Percentiles rank a stretch among this genome's conserved stretches.
Conservation (phyloP, 345 rosid genomes). For the Syzygium grande region DNA sequence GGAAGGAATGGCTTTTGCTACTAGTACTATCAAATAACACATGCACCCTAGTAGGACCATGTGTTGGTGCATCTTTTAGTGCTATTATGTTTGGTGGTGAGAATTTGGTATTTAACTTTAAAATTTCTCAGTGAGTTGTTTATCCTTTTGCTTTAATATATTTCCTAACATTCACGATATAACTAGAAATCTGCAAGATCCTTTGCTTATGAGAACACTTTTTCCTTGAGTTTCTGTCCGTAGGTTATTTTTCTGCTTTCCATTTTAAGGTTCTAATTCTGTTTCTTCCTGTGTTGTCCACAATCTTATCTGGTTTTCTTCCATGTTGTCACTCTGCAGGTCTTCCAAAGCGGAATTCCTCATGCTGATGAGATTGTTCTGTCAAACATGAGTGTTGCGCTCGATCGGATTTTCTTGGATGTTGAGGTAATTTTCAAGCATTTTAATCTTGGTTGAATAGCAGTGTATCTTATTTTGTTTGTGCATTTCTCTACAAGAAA, state of each 20-base stretch:
- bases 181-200: background rate
- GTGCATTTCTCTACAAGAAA: background rate
- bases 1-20: background rate
- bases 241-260: background rate
- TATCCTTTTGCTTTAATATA: background rate
- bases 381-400: constrained; percentile 73
- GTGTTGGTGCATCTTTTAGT: background rate
- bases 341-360: constrained; percentile 57
- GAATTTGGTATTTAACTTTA: background rate
- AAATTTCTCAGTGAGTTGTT: background rate
- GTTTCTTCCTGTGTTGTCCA: background rate
- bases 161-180: background rate
- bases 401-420: constrained; percentile 75
- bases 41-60: background rate
- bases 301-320: background rate
- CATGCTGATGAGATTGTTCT: constrained; percentile 51
- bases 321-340: constrained; percentile 28
- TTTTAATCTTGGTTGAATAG: background rate
- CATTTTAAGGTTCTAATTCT: background rate
- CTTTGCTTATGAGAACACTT: background rate
- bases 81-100: background rate
- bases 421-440: constrained; percentile 50
- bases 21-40: background rate
- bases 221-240: background rate
- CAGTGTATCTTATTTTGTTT: background rate